These are phyloP conservation scores for Pseudopyrenochaeta lycopersici DNA, from an alignment of 2,329 filamentous ascomycete genomes.

Conservation along the genomic window DNA sequence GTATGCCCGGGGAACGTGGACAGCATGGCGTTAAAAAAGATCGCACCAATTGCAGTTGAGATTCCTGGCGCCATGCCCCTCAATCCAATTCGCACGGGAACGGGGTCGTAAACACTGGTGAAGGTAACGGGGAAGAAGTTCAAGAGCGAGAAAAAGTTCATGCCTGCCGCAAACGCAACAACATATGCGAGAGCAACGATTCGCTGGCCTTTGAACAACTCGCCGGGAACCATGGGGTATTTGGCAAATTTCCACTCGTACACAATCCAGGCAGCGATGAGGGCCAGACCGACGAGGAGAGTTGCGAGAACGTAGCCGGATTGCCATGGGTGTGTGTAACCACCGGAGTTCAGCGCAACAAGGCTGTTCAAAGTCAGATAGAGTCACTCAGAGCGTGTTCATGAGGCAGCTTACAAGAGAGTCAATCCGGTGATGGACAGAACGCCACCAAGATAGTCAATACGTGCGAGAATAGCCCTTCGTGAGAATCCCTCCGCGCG, in stretches of 20 bases:
- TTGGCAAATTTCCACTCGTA: slow-evolving; percentile 51
- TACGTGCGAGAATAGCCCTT: slow-evolving; percentile 39
- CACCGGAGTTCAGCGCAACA: slow-evolving; percentile 52
- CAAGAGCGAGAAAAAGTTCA: slow-evolving; percentile 43
- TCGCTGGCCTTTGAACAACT: slow-evolving; percentile 44
- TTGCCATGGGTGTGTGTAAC: slow-evolving; percentile 51
- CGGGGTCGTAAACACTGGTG: slow-evolving; percentile 37
- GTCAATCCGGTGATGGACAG: slow-evolving; percentile 44
- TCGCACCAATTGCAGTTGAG: slow-evolving; percentile 38
- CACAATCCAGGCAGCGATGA: slow-evolving; percentile 45
- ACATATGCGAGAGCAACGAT: slow-evolving; percentile 43
- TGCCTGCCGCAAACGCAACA: slow-evolving; percentile 47
- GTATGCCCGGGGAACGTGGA: slow-evolving; percentile 33
- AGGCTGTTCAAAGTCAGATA: slow-evolving; percentile 32
- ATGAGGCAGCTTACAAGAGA: slow-evolving; percentile 33
- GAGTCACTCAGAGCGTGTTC: slow-evolving; percentile 5
- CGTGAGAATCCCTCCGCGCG: slow-evolving; percentile 44
- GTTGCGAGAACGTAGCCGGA: slow-evolving; percentile 49
- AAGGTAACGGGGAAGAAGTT: slow-evolving; percentile 46
- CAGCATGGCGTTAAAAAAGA: slow-evolving; percentile 39
- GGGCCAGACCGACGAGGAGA: slow-evolving; percentile 46
- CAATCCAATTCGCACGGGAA: slow-evolving; percentile 43
- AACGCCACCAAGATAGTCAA: slow-evolving; percentile 42
- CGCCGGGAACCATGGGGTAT: slow-evolving; percentile 51
- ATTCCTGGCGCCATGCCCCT: slow-evolving; percentile 37